These are phyloP conservation scores for Eleusine indica DNA, from an alignment of 176 grass and related monocot species.

Conservation along the genomic window DNA sequence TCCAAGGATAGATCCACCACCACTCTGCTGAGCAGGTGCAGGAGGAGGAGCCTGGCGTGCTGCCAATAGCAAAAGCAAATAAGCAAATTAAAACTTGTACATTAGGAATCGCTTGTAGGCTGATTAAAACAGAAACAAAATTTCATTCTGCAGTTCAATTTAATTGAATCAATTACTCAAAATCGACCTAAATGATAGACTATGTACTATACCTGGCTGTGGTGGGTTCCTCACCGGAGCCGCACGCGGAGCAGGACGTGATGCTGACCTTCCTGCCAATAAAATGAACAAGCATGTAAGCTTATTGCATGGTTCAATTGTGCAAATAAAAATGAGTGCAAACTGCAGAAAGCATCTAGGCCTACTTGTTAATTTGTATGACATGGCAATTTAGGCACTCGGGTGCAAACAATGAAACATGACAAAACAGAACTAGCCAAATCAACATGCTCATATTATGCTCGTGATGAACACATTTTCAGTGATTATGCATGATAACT, in stretches of 20 bases:
- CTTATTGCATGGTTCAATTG: not conserved
- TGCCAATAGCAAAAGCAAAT: conserved; percentile 32
- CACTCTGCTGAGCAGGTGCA: conserved; percentile 54
- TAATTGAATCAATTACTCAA: not conserved
- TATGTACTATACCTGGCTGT: conserved; percentile 55
- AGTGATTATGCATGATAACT: not conserved
- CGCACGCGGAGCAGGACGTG: conserved; percentile 67
- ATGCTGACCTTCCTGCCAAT: conserved; percentile 66
- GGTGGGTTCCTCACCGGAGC: conserved; percentile 75
- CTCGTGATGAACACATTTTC: not conserved
- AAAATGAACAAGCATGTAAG: not conserved
- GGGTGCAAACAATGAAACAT: not conserved
- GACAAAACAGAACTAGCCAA: not conserved
- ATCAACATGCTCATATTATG: not conserved
- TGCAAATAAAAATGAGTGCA: not conserved
- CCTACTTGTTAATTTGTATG: not conserved
- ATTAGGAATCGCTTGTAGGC: not conserved
- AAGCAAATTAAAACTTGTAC: not conserved
- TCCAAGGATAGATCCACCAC: conserved; percentile 69
- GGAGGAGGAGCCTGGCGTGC: conserved; percentile 67
- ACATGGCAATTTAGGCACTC: not conserved
- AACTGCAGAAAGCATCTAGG: not conserved
- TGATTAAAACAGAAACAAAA: not conserved
- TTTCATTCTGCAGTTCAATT: not conserved
- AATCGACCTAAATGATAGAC: not conserved